These are phyloP conservation scores for Pseudoperonospora humuli DNA, from an alignment of 352 stramenopile species.

Conservation along the genomic window DNA sequence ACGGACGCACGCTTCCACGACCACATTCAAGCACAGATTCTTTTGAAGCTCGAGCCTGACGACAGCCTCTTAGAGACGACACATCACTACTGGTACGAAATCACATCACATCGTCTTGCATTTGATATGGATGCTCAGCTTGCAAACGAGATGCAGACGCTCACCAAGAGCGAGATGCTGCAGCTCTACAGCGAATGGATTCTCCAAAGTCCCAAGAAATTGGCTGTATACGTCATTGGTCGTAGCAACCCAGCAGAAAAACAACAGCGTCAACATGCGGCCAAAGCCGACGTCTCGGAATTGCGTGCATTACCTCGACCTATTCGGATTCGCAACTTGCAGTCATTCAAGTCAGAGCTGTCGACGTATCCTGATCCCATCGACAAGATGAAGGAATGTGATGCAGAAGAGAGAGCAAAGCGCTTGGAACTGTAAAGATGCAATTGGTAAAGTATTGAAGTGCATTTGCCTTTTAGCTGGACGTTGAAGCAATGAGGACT, in stretches of 20 bases:
- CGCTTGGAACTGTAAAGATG: slow-evolving; percentile 28
- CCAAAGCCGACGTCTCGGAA: slow-evolving; percentile 18
- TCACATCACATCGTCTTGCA: slow-evolving; percentile 53
- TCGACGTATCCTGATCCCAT: slow-evolving; percentile 38
- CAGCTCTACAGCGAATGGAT: slow-evolving; percentile 58
- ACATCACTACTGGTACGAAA: slow-evolving; percentile 76
- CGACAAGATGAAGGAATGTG: slow-evolving; percentile 29
- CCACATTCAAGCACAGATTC: slow-evolving; percentile 68
- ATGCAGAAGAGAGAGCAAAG: slow-evolving; percentile 15
- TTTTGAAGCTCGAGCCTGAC: slow-evolving; percentile 75
- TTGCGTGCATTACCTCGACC: slow-evolving; percentile 17
- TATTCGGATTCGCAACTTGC: slow-evolving; percentile 44
- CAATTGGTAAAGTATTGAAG: not conserved
- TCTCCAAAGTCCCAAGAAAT: slow-evolving; percentile 52
- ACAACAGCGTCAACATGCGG: slow-evolving; percentile 26
- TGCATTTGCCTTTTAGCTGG: too few relatives aligned
- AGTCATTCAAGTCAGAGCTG: slow-evolving; percentile 55
- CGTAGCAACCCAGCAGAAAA: slow-evolving; percentile 36
- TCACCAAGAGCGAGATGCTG: slow-evolving; percentile 59
- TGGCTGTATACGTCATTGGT: slow-evolving; percentile 58
- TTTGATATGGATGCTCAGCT: slow-evolving; percentile 72
- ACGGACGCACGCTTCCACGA: slow-evolving; percentile 64
- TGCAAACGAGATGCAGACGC: slow-evolving; percentile 57
- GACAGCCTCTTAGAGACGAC: slow-evolving; percentile 74
- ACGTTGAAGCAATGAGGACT: too few relatives aligned